Base-by-base conservation (phyloP, 768 basidiomycete genomes). In the Plicaturopsis crispa region DNA sequence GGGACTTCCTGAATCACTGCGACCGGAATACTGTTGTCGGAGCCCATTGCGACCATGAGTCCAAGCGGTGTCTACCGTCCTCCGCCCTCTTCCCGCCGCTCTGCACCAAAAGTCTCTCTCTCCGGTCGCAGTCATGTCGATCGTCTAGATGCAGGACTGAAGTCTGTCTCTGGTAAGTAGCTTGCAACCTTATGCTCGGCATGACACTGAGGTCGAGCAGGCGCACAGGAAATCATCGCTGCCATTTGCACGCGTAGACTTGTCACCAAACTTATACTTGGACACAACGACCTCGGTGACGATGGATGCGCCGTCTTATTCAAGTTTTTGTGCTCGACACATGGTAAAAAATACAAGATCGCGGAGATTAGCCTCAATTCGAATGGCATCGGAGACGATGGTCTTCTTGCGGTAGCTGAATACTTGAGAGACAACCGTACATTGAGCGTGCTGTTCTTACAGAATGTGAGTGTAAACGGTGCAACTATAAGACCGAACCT, bases 381-480 rank as follows among this genome's bases (percentile, higher is more conserved):
- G 3, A 80, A 78, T 42, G 52, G 52, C 6, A 73, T 84, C 20
- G 71, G 78, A 6, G 65, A 78, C 47, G 51, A 53, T 24, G 78
- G 78, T 4, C 64, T 84, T 4, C 50, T 62, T 33, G 69, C 73
- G n/a, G 69, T 84, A 30, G 51, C 68, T 4, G 50, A 58, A 26
- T 82, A 77, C 51, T 42, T 84, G 21, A 56, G 55, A 34, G 57
- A 58, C 6, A 80, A 79, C 47, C 45, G 40, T 0, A 47, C 58
- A 17, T 49, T 84, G 31, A 64, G 62, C 46, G 66, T 67, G 32
- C 49, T 84, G 10, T 71, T 71, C 45, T 60, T 84, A 24, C 75
- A 75, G 47, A 72, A 75, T 39, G 81, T 83, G 45, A 49, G 74
- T n/a, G n/a, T n/a, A n/a, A n/a, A n/a, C n/a, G n/a, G n/a, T n/a